Percentiles rank a stretch among this genome's conserved stretches.
phyloP scores from a whole-genome alignment of 106 monocot species.

The Apostasia shenzhenica region DNA sequence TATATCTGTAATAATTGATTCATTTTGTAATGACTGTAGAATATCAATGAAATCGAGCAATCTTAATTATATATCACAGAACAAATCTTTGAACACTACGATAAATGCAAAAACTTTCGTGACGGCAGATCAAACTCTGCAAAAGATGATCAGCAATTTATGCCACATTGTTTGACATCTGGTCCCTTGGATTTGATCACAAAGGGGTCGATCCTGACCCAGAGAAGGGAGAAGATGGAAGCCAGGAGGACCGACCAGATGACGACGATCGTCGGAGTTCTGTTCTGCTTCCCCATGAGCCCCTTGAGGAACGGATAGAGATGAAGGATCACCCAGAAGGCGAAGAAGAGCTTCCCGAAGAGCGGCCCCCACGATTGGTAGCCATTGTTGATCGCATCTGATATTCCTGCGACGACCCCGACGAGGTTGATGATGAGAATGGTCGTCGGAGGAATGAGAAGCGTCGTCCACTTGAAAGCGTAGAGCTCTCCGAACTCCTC shows the following conservation, averaged over 20 bases:
- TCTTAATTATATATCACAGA: too few relatives aligned
- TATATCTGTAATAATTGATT: too few relatives aligned
- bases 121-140: background rate
- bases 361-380: conserved; percentile 81
- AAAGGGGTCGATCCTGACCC: conserved; percentile 91
- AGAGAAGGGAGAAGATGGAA: conserved; percentile 85
- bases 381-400: conserved; percentile 75
- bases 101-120: too few relatives aligned
- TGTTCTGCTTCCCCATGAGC: conserved; percentile 82
- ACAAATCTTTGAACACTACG: too few relatives aligned
- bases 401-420: conserved; percentile 78
- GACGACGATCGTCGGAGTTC: conserved; percentile 85
- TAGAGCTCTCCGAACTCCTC: conserved; percentile 78
- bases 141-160: conserved; percentile 49
- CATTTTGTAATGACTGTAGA: too few relatives aligned
- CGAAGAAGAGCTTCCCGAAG: conserved; percentile 83
- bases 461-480: conserved; percentile 86
- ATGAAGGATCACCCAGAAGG: conserved; percentile 92
- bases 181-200: conserved; percentile 47
- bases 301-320: conserved; percentile 95
- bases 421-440: conserved; percentile 68
- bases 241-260: conserved; percentile 85
- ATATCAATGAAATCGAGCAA: too few relatives aligned
- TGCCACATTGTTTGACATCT: conserved; percentile 63
- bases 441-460: conserved; percentile 82